phyloP scores from a whole-genome alignment of 148 eudicot genomes.

The Cornus kousa region DNA sequence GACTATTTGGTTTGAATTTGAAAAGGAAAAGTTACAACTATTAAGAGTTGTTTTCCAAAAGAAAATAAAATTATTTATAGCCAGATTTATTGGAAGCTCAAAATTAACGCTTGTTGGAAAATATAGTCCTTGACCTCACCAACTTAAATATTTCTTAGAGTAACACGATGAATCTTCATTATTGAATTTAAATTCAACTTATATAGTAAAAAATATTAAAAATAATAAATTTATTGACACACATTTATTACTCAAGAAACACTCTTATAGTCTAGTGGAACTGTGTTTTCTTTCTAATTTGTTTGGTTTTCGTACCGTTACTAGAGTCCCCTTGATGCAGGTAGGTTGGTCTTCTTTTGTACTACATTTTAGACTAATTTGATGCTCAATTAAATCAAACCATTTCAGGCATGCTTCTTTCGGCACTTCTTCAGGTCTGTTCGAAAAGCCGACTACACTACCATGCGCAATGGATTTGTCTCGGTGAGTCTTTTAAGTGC shows the following conservation, averaged over 20 bases:
- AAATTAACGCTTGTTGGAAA: not conserved
- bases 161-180: not conserved
- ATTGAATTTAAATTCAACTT: not conserved
- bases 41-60: not conserved
- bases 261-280: not conserved
- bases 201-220: not conserved
- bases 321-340: too few species aligned
- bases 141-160: not conserved
- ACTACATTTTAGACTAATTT: not conserved
- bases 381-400: slow-evolving; percentile 3
- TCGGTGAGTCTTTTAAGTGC: slow-evolving; percentile 31
- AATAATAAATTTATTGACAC: not conserved
- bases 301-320: not conserved
- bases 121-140: not conserved
- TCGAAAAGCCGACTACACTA: slow-evolving; percentile 64
- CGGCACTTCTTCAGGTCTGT: slow-evolving; percentile 76
- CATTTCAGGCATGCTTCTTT: slow-evolving; percentile 74
- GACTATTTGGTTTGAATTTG: not conserved
- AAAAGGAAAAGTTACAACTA: not conserved
- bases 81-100: not conserved
- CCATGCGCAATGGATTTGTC: slow-evolving; percentile 72
- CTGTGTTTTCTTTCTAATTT: not conserved
- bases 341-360: not conserved
- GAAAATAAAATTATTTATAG: not conserved
- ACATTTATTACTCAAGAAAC: not conserved